A percentile compares a stretch with the other conserved stretches of the same genome.
Evolutionary conservation across 2,329 filamentous ascomycete species (phyloP).

Genomic region (Mollisia scopiformis): DNA sequence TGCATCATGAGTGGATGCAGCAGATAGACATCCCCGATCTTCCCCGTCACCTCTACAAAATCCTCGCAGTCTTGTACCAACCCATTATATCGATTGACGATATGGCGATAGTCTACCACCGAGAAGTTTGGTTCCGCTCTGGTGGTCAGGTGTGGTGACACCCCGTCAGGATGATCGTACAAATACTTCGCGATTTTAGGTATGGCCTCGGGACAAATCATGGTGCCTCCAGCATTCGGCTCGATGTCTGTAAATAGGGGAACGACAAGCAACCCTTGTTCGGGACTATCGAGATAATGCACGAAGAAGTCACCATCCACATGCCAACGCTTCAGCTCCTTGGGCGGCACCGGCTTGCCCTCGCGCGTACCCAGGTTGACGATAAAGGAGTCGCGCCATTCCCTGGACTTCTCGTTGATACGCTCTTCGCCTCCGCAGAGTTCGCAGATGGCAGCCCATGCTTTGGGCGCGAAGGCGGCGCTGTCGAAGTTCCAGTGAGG

Average conservation of each 20-base stretch:
- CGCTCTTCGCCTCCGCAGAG: neutral
- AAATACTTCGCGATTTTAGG: neutral
- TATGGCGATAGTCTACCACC: neutral
- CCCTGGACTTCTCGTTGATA: neutral
- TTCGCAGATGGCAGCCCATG: slow-evolving; percentile 6
- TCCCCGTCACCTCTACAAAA: neutral
- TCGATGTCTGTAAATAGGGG: neutral
- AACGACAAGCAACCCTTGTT: neutral
- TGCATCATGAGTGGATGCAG: slow-evolving; percentile 5
- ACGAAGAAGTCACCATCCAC: slow-evolving; percentile 1
- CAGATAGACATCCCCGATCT: neutral
- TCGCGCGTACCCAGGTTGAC: neutral
- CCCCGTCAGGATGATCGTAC: neutral
- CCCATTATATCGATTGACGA: neutral
- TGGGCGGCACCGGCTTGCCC: neutral
- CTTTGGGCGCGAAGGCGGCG: neutral
- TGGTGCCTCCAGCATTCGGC: neutral
- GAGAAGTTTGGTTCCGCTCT: neutral
- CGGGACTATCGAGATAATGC: neutral
- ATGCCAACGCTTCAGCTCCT: neutral
- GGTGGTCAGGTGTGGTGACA: neutral
- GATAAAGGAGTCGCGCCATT: neutral
- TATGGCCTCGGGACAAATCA: neutral
- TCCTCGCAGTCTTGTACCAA: neutral
- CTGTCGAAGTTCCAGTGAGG: neutral